Evolutionary conservation across 2,329 filamentous ascomycete genomes (phyloP), one percentile per base, ranked within the genome.

Genomic region (Alternaria sp.): DNA sequence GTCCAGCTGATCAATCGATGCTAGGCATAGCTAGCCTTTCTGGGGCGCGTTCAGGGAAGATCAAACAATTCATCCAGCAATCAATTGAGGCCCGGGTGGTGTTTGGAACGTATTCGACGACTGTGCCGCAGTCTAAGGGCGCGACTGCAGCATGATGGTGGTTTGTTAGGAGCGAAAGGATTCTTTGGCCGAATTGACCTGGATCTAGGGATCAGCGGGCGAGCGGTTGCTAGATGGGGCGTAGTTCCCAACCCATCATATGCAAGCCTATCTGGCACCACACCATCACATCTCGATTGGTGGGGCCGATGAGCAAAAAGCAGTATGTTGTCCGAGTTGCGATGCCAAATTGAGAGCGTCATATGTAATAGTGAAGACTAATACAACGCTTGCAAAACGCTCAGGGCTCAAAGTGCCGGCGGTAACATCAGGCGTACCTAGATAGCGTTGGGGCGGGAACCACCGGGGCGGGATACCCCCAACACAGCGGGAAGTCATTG

Each of bases 101-200:
- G 18, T 27, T 9, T 16, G 40, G 20, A 43, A 6, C 30, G 46
- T 3, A 18, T 12, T 32, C 30, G 14, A 25, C 32, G 8, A 50
- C 46, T 50, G 14, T 27, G 46, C 46, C 46, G 46, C 46, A 50
- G 11, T 50, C 2, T 50, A 50, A n/a, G n/a, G n/a, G n/a, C n/a
- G n/a, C n/a, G 2, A 50, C 32, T n/a, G 14, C 11, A 30, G 22
- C 0, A 36, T 36, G 9, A 25, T 22, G 16, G 5, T 25, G 12
- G 14, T 18, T n/a, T 12, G 40, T 4, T 20, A 22, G 34, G 30
- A 50, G 43, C 30, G 20, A 18, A 20, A n/a, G n/a, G n/a, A n/a
- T n/a, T n/a, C n/a, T n/a, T n/a, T n/a, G n/a, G n/a, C 14, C 30
- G 10, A 20, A 30, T 11, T 12, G 36, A 4, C 18, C 32, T 16